A percentile compares a stretch with the other conserved stretches of the same genome.
Conservation (phyloP, 2,329 filamentous ascomycete genomes). For the Exophiala sp. region DNA sequence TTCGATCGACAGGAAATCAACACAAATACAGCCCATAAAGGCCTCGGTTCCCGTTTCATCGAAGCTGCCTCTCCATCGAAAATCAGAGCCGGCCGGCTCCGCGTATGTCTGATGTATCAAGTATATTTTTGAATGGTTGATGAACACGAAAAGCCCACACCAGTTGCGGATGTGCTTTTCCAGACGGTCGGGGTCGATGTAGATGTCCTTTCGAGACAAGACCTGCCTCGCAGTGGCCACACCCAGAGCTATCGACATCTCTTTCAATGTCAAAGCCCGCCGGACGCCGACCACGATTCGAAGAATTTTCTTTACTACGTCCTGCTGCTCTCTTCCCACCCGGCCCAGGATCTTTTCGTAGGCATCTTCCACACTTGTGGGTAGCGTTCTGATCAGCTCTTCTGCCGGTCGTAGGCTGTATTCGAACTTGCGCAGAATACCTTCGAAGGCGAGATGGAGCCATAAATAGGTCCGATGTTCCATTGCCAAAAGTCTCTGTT, state of each 20-base stretch:
- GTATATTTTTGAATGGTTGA: constrained; percentile 36
- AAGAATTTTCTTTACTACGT: constrained; percentile 22
- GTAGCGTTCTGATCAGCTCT: constrained; percentile 22
- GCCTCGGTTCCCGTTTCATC: too few relatives aligned
- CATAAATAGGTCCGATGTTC: constrained; percentile 33
- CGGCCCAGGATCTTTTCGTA: constrained; percentile 31
- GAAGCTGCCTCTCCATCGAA: too few relatives aligned
- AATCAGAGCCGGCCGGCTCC: too few relatives aligned
- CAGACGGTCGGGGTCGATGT: constrained; percentile 17
- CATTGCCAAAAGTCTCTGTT: constrained; percentile 24
- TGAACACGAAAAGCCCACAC: constrained; percentile 38
- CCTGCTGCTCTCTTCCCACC: constrained; percentile 1
- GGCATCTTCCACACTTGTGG: constrained; percentile 29
- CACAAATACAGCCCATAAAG: too few relatives aligned
- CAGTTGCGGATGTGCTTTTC: constrained; percentile 28
- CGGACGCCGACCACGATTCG: constrained; percentile 30
- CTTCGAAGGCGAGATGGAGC: constrained; percentile 28
- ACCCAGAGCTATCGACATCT: constrained; percentile 28
- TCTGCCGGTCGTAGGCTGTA: constrained; percentile 14
- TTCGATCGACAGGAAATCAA: too few relatives aligned
- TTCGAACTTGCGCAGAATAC: constrained; percentile 15
- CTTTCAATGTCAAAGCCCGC: constrained; percentile 28
- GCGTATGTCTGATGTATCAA: constrained; percentile 38
- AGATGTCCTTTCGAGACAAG: neutral
- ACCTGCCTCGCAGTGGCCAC: constrained; percentile 8